Percentiles rank a stretch among this genome's conserved stretches.
phyloP scores from a whole-genome alignment of 352 stramenopile species.

The Phytophthora pisi region DNA sequence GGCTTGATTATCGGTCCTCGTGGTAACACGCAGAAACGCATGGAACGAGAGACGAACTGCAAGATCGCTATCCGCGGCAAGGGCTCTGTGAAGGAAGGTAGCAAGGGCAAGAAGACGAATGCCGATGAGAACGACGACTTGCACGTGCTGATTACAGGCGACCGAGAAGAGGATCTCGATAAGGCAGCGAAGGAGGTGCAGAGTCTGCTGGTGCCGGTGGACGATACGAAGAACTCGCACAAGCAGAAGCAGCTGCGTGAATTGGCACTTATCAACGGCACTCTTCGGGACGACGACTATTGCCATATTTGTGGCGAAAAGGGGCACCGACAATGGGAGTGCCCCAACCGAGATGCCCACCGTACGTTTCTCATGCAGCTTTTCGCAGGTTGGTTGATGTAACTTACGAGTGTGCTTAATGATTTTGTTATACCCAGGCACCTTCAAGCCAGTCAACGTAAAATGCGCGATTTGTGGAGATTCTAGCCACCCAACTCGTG shows the following conservation, averaged over 20 bases:
- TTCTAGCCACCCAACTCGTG: conserved; percentile 96
- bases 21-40: conserved; percentile 99
- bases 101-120: conserved; percentile 92
- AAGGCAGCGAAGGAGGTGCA: conserved; percentile 89
- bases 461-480: conserved; percentile 99
- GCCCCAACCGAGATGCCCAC: conserved; percentile 85
- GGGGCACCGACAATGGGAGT: conserved; percentile 97
- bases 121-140: conserved; percentile 96
- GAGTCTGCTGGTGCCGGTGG: conserved; percentile 90
- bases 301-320: conserved; percentile 98
- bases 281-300: conserved; percentile 97
- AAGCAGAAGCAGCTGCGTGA: conserved; percentile 99
- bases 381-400: background rate
- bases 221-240: conserved; percentile 94
- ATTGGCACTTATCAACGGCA: conserved; percentile 99
- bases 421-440: conserved; percentile 44
- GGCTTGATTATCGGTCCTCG: conserved; percentile 98
- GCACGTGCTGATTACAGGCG: conserved; percentile 94
- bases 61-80: conserved; percentile 99
- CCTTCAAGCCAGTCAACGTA: conserved; percentile 87
- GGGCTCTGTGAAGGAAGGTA: conserved; percentile 97
- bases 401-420: conserved; percentile 21
- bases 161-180: conserved; percentile 89
- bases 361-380: conserved; percentile 48
- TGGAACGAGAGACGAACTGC: conserved; percentile 98